These are phyloP conservation scores for Aspergillus kassunensis DNA, from an alignment of 495 filamentous ascomycete species.

Conservation along the genomic window DNA sequence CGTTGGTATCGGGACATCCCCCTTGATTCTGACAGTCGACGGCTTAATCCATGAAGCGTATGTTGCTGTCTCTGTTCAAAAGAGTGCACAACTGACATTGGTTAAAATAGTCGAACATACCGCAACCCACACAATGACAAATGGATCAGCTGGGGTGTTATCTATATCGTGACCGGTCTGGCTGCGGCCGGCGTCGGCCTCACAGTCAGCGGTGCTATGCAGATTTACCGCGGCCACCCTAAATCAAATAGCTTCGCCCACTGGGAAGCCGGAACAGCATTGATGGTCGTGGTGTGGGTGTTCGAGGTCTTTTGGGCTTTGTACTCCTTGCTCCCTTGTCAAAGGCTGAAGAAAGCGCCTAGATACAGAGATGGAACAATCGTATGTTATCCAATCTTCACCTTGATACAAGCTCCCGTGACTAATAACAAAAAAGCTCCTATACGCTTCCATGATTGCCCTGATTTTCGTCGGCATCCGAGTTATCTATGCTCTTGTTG, in stretches of 20 bases:
- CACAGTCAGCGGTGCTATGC: slow-evolving; percentile 2
- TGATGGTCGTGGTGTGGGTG: slow-evolving; percentile 32
- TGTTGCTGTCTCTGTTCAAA: slow-evolving; percentile 8
- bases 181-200: slow-evolving; percentile 15
- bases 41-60: slow-evolving; percentile 42
- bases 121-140: slow-evolving; percentile 21
- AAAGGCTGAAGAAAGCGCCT: slow-evolving; percentile 1
- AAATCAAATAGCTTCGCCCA: slow-evolving; percentile 7
- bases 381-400: slow-evolving; percentile 5
- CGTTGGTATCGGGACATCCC: slow-evolving; percentile 39
- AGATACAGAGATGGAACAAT: slow-evolving; percentile 15
- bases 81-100: not conserved
- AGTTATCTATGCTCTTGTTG: slow-evolving; percentile 14
- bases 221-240: slow-evolving; percentile 10
- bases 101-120: slow-evolving; percentile 10
- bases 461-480: slow-evolving; percentile 12
- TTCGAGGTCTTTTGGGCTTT: slow-evolving; percentile 22
- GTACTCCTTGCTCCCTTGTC: slow-evolving; percentile 16
- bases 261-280: slow-evolving; percentile 29
- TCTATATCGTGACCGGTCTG: slow-evolving; percentile 10
- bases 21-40: slow-evolving; percentile 34
- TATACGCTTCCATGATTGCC: slow-evolving; percentile 4
- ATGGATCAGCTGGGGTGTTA: slow-evolving; percentile 25
- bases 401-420: not conserved
- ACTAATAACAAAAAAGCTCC: slow-evolving; percentile 3